Evolutionary conservation across 139 green algal genomes (phyloP), one percentile per base, ranked within the genome.

Genomic region (Yamagishiella unicocca): DNA sequence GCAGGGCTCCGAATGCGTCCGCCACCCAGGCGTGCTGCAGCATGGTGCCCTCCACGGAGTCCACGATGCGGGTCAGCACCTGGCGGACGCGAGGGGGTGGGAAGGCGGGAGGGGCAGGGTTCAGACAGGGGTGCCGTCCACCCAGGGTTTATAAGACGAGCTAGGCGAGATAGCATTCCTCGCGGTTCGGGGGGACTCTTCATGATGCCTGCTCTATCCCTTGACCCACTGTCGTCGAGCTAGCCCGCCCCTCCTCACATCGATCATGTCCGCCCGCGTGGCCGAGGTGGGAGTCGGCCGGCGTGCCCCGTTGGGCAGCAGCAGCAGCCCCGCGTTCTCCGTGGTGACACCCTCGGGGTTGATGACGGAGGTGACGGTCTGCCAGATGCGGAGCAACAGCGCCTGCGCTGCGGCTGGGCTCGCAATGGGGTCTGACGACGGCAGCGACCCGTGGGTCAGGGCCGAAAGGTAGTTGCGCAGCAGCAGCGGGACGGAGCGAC

Each of bases 1-100:
- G 55, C 55, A 84, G 37, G 9, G 55, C 77, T 25, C 38, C 77
- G 29, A 84, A 84, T 7, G 77, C 77, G 4, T 84, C 55, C 54
- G 55, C 77, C 54, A 84, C 77, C 55, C 55, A 84, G 4, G 58
- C 9, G 55, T 84, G 77, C 55, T 73, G 77, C 77, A 84, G 77
- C 77, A 84, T 73, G 37, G 77, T 35, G 38, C 77, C 77, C 55
- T 84, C 77, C 54, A 84, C 77, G 17, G 9, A 31, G 55, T 84
- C 77, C 25, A 84, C 77, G 12, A 84, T n/a, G 17, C 27, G 25
- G 2, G 58, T 58, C 58, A 84, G 55, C 7, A 84, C 37, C 77
- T 73, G 58, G 27, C 6, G 68, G 38, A 40, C 2, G 24, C 10
- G 33, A 24, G 67, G 19, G 31, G 19, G 33, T 31, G 31, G 14